Evolutionary conservation across 2,329 filamentous ascomycete genomes (phyloP), one percentile per base, ranked within the genome.

Genomic region (Colletotrichum kahawae): DNA sequence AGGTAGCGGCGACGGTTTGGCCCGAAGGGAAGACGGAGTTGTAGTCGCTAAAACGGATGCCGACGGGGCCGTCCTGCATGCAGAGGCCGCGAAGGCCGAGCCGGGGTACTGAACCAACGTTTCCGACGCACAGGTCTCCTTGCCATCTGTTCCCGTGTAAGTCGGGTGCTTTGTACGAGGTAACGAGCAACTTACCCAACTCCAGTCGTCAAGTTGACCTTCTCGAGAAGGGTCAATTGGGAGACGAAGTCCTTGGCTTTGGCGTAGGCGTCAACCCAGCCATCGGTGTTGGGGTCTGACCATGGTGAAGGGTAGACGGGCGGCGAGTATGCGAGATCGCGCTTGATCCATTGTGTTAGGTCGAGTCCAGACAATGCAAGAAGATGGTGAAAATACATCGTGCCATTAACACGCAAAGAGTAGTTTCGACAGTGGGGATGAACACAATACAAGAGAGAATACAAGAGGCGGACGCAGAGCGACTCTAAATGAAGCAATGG

Each of bases 171-270:
- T 24, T 13, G 3, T 4, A 63, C 77, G 10, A 70, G 63, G 67
- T 24, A 7, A 68, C 21, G 7, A 7, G 16, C 7, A 24, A 85
- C 92, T 83, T 85, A 96, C 91, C 95, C 95, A 77, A 94, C 91
- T 83, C 96, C 96, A 1, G 96, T 98, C 4, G 96, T 98, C 77
- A 99, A 83, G 83, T 98, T 98, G 84, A 98, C 95, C 87, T 98
- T 98, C 84, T 98, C 96, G 13, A 92, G 82, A 43, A 98, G 88
- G 1, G 95, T 98, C 84, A 98, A 85, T 82, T 95, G 92, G 12
- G 93, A 93, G 60, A 98, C 95, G 80, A 98, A 96, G 4, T 89
- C 91, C 78, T 91, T 92, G 1, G 96, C 96, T 83, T 94, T 93
- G 24, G 85, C 86, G 79, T 98, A 96, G 51, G 95, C 95, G 8